These are phyloP conservation scores for Benincasa hispida DNA, from an alignment of 306 rosid species.

Conservation along the genomic window DNA sequence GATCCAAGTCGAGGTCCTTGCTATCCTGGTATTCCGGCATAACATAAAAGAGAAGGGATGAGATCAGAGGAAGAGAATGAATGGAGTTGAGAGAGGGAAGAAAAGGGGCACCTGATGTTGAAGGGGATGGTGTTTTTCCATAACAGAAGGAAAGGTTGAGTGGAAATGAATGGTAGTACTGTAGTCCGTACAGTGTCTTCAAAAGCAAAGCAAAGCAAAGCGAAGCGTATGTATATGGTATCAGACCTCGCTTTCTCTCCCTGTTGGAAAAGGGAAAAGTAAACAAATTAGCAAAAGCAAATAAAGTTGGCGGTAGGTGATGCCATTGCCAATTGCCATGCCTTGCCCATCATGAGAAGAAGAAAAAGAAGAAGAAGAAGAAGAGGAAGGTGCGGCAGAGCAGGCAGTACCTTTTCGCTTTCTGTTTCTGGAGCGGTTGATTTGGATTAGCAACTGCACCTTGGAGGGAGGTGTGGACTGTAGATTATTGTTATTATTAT, in stretches of 20 bases:
- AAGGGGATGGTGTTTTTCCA: background rate
- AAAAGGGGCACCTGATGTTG: background rate
- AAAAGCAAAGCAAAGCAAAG: too few species aligned
- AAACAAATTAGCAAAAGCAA: background rate
- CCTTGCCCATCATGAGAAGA: too few species aligned
- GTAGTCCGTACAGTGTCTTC: background rate
- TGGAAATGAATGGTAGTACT: background rate
- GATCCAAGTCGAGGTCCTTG: slow-evolving; percentile 26
- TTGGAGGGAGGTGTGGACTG: too few species aligned
- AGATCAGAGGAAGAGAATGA: background rate
- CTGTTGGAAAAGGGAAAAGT: background rate
- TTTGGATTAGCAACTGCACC: too few species aligned
- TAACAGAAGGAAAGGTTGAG: background rate
- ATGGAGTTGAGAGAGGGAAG: background rate
- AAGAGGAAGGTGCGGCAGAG: too few species aligned
- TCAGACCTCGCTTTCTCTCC: background rate
- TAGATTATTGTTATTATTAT: too few species aligned
- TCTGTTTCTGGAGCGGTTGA: background rate
- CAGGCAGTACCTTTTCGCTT: background rate
- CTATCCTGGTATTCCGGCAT: slow-evolving; percentile 29
- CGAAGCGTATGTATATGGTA: background rate
- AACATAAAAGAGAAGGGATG: background rate
- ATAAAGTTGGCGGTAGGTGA: too few species aligned
- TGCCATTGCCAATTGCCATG: too few species aligned
- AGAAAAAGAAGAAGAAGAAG: too few species aligned